A percentile compares a stretch with the other conserved stretches of the same genome.
Conservation (phyloP, 768 basidiomycete genomes). For the Thelephora aurantiotincta region DNA sequence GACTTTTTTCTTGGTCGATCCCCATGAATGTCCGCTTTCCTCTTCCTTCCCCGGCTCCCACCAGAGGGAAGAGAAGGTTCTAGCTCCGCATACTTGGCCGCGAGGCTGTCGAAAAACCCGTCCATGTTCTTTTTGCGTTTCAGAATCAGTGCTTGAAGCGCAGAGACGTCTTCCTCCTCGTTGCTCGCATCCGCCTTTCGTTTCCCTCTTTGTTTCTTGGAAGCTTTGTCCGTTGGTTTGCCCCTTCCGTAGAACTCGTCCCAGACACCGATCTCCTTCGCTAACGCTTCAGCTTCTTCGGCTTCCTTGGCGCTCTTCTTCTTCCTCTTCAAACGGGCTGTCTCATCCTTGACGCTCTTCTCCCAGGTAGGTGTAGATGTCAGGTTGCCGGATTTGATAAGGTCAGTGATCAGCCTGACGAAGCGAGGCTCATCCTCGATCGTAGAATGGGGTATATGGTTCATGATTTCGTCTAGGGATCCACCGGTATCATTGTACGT, state of each 20-base stretch:
- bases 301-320: slow-evolving; percentile 72
- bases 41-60: slow-evolving; percentile 31
- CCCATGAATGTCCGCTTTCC: slow-evolving; percentile 25
- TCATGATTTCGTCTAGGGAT: slow-evolving; percentile 70
- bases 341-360: slow-evolving; percentile 62
- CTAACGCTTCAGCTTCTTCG: slow-evolving; percentile 67
- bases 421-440: slow-evolving; percentile 80
- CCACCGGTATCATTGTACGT: slow-evolving; percentile 67
- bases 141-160: slow-evolving; percentile 69
- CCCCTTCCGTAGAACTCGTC: slow-evolving; percentile 84
- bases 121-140: slow-evolving; percentile 60
- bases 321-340: slow-evolving; percentile 56
- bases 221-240: slow-evolving; percentile 44
- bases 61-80: slow-evolving; percentile 25
- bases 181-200: slow-evolving; percentile 10
- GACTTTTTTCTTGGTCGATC: slow-evolving; percentile 20
- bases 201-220: slow-evolving; percentile 22
- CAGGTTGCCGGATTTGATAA: slow-evolving; percentile 52
- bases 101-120: slow-evolving; percentile 61
- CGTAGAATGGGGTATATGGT: slow-evolving; percentile 74
- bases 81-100: slow-evolving; percentile 55
- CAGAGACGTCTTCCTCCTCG: slow-evolving; percentile 46
- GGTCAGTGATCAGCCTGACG: slow-evolving; percentile 45
- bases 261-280: slow-evolving; percentile 86
- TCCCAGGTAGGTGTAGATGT: slow-evolving; percentile 48